Evolutionary conservation across 2,329 filamentous ascomycete species (phyloP).

Genomic region (Paraphaeosphaeria minitans): DNA sequence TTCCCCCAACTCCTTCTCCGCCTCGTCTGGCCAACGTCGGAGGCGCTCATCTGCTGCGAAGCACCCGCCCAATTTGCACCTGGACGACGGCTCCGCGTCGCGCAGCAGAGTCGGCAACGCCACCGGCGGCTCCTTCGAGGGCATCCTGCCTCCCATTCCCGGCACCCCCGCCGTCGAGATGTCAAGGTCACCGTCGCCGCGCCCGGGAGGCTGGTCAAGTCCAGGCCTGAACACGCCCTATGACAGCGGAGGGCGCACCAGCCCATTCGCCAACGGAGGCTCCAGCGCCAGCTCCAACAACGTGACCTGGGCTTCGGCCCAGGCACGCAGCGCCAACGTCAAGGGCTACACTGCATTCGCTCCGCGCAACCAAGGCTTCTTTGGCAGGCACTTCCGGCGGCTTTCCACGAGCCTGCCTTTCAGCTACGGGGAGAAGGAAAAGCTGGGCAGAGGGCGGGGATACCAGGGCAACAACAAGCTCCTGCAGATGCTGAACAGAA

Average conservation of each 20-base stretch:
- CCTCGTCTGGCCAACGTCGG: constrained; percentile 47
- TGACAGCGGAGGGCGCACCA: constrained; percentile 68
- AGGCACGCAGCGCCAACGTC: constrained; percentile 74
- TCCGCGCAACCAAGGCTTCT: constrained; percentile 84
- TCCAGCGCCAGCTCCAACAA: constrained; percentile 48
- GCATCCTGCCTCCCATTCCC: constrained; percentile 44
- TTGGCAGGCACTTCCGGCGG: constrained; percentile 79
- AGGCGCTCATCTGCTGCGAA: constrained; percentile 48
- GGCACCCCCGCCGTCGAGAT: constrained; percentile 58
- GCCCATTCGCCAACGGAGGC: constrained; percentile 61
- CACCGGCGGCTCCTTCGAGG: constrained; percentile 38
- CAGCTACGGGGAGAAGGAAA: constrained; percentile 76
- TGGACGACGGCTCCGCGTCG: constrained; percentile 32
- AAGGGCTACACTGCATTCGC: constrained; percentile 79
- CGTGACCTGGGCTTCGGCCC: constrained; percentile 82
- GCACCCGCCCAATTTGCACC: constrained; percentile 41
- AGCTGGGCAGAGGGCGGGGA: constrained; percentile 63
- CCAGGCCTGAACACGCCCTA: constrained; percentile 73
- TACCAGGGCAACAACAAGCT: constrained; percentile 42
- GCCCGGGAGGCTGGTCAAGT: constrained; percentile 86
- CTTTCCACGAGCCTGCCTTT: constrained; percentile 80
- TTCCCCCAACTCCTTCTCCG: constrained; percentile 44
- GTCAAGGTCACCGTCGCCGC: constrained; percentile 88
- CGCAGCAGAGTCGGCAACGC: constrained; percentile 38
- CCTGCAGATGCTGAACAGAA: constrained; percentile 40